These are phyloP conservation scores for Colletotrichum tofieldiae DNA, from an alignment of 2,329 filamentous ascomycete genomes.

Conservation along the genomic window DNA sequence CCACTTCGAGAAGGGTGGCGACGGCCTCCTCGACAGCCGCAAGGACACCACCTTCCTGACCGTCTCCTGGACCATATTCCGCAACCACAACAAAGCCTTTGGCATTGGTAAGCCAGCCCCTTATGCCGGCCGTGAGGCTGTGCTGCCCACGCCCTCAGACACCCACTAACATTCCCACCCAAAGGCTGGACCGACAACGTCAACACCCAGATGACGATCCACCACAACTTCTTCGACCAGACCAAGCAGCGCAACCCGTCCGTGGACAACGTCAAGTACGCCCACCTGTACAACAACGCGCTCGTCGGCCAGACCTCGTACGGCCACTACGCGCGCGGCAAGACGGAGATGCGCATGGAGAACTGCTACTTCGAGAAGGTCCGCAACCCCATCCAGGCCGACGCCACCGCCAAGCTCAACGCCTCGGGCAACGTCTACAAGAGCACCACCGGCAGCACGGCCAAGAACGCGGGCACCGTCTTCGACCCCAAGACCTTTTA, in stretches of 20 bases:
- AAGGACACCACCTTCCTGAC: conserved; percentile 49
- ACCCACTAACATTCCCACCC: neutral
- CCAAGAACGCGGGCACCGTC: conserved; percentile 36
- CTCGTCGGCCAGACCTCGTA: conserved; percentile 46
- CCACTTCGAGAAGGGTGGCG: conserved; percentile 46
- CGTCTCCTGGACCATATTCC: conserved; percentile 47
- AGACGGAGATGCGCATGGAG: conserved; percentile 47
- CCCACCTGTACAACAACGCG: conserved; percentile 50
- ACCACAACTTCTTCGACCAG: conserved; percentile 48
- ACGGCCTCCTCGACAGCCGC: conserved; percentile 47
- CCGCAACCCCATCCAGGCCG: conserved; percentile 45
- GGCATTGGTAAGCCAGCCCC: conserved; percentile 45
- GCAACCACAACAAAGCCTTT: conserved; percentile 48
- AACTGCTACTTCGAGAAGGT: conserved; percentile 48
- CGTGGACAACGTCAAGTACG: conserved; percentile 47
- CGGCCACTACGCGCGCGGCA: conserved; percentile 48
- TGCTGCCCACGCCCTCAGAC: neutral
- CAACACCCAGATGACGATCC: conserved; percentile 46
- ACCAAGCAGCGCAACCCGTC: conserved; percentile 48
- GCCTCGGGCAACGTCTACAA: conserved; percentile 42
- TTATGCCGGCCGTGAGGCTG: neutral
- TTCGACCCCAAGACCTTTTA: conserved; percentile 42
- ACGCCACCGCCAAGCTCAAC: conserved; percentile 40
- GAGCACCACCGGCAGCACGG: conserved; percentile 34
- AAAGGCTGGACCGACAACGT: conserved; percentile 49